Conservation (phyloP, 2,329 filamentous ascomycete species). For the Ophiostoma sp. region DNA sequence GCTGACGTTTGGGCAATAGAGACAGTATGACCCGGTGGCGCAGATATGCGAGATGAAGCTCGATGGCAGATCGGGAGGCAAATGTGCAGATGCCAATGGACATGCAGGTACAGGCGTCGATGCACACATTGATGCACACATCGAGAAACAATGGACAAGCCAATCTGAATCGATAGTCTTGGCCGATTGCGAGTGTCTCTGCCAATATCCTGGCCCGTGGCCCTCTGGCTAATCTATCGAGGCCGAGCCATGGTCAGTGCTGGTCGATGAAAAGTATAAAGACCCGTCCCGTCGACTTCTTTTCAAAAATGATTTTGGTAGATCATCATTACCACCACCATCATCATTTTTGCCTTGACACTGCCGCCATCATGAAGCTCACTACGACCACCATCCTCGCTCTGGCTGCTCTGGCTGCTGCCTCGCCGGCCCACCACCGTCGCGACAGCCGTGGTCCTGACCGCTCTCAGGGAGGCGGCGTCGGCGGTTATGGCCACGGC, state of each 20-base stretch:
- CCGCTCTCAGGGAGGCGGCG: background rate
- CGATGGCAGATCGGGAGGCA: background rate
- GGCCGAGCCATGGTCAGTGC: background rate
- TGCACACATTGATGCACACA: background rate
- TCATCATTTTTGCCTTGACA: background rate
- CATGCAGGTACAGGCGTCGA: background rate
- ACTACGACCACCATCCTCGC: background rate
- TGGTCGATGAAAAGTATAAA: background rate
- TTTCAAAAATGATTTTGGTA: background rate
- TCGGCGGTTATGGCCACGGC: background rate
- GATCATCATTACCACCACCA: background rate
- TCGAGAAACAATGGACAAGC: background rate
- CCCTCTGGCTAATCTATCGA: background rate
- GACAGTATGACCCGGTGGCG: background rate
- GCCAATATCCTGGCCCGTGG: background rate
- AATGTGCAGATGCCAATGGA: background rate
- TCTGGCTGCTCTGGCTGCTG: background rate
- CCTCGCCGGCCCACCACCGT: background rate
- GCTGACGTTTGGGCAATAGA: background rate
- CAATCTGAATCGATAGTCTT: background rate
- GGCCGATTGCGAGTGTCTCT: background rate
- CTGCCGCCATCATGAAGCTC: background rate
- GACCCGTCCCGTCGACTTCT: background rate
- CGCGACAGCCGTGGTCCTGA: too few species aligned
- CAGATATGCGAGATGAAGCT: background rate